These are phyloP conservation scores for Melanomma pulvis-pyrius DNA, from an alignment of 495 filamentous ascomycete species.

Conservation along the genomic window DNA sequence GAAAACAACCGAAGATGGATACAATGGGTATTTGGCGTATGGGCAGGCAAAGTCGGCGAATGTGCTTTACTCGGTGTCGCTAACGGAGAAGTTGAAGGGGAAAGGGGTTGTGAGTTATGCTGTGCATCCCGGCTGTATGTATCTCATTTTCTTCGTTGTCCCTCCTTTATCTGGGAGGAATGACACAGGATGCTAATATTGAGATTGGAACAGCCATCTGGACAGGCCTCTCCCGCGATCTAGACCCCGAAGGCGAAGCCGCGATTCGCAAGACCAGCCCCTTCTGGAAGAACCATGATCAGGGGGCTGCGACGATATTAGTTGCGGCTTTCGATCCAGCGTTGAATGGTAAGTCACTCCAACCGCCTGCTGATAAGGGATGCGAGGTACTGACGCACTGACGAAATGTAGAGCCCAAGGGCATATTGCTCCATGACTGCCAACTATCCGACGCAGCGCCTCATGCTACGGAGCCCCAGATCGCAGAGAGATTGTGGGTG, in stretches of 20 bases:
- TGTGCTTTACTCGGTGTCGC: conserved; percentile 26
- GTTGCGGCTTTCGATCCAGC: conserved; percentile 39
- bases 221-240: conserved; percentile 29
- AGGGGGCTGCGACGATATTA: conserved; percentile 31
- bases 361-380: not conserved
- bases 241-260: conserved; percentile 32
- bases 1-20: conserved; percentile 6
- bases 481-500: conserved; percentile 29
- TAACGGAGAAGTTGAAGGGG: conserved; percentile 18
- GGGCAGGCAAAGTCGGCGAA: conserved; percentile 37
- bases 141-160: not conserved
- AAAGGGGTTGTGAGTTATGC: conserved; percentile 35
- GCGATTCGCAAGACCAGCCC: conserved; percentile 23
- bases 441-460: conserved; percentile 29
- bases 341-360: conserved; percentile 12
- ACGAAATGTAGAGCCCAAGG: conserved; percentile 15
- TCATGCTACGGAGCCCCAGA: conserved; percentile 29
- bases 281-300: conserved; percentile 39
- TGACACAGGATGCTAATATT: not conserved
- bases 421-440: conserved; percentile 31
- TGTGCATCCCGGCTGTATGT: conserved; percentile 38
- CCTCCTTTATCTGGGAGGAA: not conserved
- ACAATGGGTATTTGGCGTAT: conserved; percentile 35
- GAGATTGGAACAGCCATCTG: conserved; percentile 23
- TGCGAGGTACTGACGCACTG: not conserved